These are phyloP conservation scores for Hymenoscyphus fructigenus DNA, from an alignment of 2,329 filamentous ascomycete species.

Conservation along the genomic window DNA sequence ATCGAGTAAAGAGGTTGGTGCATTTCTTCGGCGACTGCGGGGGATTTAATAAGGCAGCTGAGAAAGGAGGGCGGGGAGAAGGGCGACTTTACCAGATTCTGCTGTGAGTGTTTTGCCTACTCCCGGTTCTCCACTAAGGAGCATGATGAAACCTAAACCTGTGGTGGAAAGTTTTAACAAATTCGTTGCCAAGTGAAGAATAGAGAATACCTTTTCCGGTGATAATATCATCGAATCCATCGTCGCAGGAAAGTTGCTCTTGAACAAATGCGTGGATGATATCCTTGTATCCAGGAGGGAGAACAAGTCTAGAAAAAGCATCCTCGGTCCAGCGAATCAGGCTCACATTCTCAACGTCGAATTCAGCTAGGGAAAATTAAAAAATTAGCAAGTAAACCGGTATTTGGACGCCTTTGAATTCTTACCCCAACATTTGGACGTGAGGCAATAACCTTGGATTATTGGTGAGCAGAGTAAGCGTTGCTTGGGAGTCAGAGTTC, in stretches of 20 bases:
- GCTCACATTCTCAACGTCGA: slow-evolving; percentile 19
- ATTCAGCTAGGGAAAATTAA: slow-evolving; percentile 23
- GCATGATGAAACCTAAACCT: slow-evolving; percentile 25
- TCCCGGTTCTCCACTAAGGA: slow-evolving; percentile 22
- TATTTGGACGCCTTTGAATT: not conserved
- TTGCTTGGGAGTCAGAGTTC: slow-evolving; percentile 14
- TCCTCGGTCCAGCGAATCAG: slow-evolving; percentile 40
- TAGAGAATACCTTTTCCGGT: slow-evolving; percentile 24
- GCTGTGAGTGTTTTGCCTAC: slow-evolving; percentile 36
- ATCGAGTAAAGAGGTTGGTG: slow-evolving; percentile 36
- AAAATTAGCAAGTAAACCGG: slow-evolving; percentile 8
- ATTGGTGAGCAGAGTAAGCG: slow-evolving; percentile 32
- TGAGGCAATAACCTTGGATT: slow-evolving; percentile 36
- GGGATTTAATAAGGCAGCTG: slow-evolving; percentile 50
- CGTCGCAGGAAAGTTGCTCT: slow-evolving; percentile 37
- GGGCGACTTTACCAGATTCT: slow-evolving; percentile 32
- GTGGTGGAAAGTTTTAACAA: slow-evolving; percentile 5
- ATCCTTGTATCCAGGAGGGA: slow-evolving; percentile 49
- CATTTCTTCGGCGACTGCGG: slow-evolving; percentile 35
- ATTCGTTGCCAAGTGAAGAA: not conserved
- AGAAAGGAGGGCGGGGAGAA: slow-evolving; percentile 44
- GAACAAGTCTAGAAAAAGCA: slow-evolving; percentile 47
- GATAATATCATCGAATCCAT: slow-evolving; percentile 33
- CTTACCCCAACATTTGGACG: slow-evolving; percentile 37
- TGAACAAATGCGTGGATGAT: slow-evolving; percentile 48